Conservation (phyloP, 176 grass and related monocot genomes). For the Aegilops bicornis region DNA sequence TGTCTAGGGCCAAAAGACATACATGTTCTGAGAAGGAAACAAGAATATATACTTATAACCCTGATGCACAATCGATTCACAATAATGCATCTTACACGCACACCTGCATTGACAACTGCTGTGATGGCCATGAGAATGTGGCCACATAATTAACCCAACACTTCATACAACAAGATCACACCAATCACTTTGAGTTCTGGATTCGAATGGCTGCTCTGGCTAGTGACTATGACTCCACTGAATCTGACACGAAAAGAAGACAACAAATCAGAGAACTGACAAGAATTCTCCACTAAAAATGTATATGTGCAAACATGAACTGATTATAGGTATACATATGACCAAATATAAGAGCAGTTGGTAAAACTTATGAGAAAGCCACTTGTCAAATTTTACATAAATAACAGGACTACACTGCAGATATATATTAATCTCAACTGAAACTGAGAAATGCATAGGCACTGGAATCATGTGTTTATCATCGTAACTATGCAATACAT, state of each 20-base stretch:
- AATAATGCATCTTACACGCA: neutral
- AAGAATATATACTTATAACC: too few relatives aligned
- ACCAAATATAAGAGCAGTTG: neutral
- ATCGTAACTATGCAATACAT: neutral
- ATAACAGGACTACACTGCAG: neutral
- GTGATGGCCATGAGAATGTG: neutral
- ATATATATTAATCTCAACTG: conserved; percentile 9
- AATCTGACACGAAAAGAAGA: conserved; percentile 25
- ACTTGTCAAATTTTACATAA: neutral
- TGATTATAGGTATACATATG: neutral
- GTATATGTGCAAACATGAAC: neutral
- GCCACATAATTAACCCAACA: neutral
- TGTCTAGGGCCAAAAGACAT: too few relatives aligned
- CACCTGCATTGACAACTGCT: neutral
- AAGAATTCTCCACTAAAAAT: neutral
- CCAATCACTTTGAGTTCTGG: neutral
- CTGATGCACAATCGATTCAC: too few relatives aligned
- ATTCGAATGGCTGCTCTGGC: neutral
- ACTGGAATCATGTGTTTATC: neutral
- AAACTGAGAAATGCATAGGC: neutral
- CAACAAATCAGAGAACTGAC: neutral
- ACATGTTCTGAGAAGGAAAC: too few relatives aligned
- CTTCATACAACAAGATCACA: neutral
- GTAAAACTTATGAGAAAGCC: neutral
- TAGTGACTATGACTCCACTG: neutral